Conservation (phyloP, 1,139 yeast genomes). For the Debaryomyces coudertii region DNA sequence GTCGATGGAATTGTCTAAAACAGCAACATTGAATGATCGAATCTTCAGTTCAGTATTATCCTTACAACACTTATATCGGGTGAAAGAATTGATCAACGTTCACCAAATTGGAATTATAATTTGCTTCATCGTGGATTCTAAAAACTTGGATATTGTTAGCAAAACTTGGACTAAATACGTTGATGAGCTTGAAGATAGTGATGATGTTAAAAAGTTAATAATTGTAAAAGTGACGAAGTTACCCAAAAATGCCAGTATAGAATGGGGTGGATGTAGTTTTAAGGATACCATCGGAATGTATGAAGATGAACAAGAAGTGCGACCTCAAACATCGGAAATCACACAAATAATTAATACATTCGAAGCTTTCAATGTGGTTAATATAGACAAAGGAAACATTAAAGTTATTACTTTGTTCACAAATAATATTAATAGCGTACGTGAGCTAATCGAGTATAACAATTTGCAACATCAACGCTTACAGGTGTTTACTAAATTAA, state of each 20-base stretch:
- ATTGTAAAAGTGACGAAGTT: slow-evolving; percentile 62
- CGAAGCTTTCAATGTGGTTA: slow-evolving; percentile 15
- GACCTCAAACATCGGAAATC: not conserved
- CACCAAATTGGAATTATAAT: slow-evolving; percentile 47
- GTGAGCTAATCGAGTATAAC: slow-evolving; percentile 13
- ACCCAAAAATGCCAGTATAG: slow-evolving; percentile 73
- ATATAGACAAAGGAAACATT: slow-evolving; percentile 17
- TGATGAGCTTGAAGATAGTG: slow-evolving; percentile 18
- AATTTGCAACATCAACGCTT: slow-evolving; percentile 12
- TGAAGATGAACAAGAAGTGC: slow-evolving; percentile 46
- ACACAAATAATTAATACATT: slow-evolving; percentile 5
- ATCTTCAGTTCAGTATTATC: slow-evolving; percentile 52
- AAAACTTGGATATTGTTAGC: slow-evolving; percentile 30
- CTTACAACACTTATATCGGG: slow-evolving; percentile 73
- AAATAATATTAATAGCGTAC: slow-evolving; percentile 18
- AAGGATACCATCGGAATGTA: slow-evolving; percentile 39
- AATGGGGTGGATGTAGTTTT: slow-evolving; percentile 73
- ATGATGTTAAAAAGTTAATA: slow-evolving; percentile 34
- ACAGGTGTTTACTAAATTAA: slow-evolving; percentile 16
- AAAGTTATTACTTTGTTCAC: slow-evolving; percentile 21
- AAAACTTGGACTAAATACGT: slow-evolving; percentile 45
- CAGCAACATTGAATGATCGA: slow-evolving; percentile 20
- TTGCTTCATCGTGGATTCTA: slow-evolving; percentile 53
- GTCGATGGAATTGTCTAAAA: slow-evolving; percentile 52
- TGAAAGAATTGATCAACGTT: slow-evolving; percentile 57